Evolutionary conservation across 352 stramenopile genomes (phyloP).

Genomic region (Pythium biforme): DNA sequence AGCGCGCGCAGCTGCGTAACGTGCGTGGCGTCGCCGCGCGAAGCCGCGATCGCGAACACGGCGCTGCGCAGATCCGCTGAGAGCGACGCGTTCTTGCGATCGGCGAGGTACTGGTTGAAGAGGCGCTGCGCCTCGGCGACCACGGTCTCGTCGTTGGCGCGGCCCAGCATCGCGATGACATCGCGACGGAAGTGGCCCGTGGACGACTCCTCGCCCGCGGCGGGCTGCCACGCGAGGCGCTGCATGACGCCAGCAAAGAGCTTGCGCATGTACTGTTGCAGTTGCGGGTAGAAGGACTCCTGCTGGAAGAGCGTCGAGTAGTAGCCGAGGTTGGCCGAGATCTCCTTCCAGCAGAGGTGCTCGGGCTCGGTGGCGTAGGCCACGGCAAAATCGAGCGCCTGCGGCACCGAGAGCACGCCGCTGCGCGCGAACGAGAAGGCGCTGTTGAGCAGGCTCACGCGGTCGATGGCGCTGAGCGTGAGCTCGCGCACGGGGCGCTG

Average conservation of each 20-base stretch:
- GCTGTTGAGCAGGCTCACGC: conserved; percentile 93
- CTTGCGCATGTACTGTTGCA: conserved; percentile 63
- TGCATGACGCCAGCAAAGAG: conserved; percentile 60
- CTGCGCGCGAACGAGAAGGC: conserved; percentile 90
- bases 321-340: conserved; percentile 60
- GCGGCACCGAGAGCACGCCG: conserved; percentile 47
- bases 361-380: conserved; percentile 64
- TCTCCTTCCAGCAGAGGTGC: conserved; percentile 78
- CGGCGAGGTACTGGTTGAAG: conserved; percentile 59
- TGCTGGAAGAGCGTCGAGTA: conserved; percentile 62
- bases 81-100: conserved; percentile 40
- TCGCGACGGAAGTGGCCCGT: conserved; percentile 66
- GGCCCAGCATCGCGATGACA: conserved; percentile 68
- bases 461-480: conserved; percentile 78
- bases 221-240: conserved; percentile 47
- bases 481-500: conserved; percentile 55
- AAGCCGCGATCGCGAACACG: conserved; percentile 59
- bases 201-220: conserved; percentile 39
- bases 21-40: conserved; percentile 43
- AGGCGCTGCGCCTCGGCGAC: conserved; percentile 49
- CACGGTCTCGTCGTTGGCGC: conserved; percentile 50
- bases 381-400: conserved; percentile 65
- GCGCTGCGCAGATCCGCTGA: conserved; percentile 60
- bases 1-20: conserved; percentile 46
- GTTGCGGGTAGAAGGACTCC: conserved; percentile 54